Base-by-base conservation (phyloP, 192 early-diverging fungal species). In the Podila verticillata region DNA sequence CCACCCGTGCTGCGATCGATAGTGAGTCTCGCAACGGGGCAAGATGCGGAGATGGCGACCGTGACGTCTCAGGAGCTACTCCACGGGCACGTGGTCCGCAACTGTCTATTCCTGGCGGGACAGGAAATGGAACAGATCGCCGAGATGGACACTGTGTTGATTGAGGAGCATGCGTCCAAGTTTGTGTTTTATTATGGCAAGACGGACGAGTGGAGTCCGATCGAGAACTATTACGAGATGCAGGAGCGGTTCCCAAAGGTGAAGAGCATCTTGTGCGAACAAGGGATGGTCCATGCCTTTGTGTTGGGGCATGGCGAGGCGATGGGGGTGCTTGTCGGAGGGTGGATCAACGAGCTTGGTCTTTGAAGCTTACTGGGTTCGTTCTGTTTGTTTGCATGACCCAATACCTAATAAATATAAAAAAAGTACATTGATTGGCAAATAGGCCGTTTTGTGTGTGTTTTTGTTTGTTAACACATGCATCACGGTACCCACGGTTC, bases 231-330 rank as follows among this genome's bases (percentile, higher is more conserved):
- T 78, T 81, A 89, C 17, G 86, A 89, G 65, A 93, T 96, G 91
- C 73, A 69, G 26, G 58, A 81, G 8, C 70, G 79, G 51, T 95
- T 94, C 74, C 92, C 92, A 0, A 68, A 88, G 47, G 89, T 90
- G 81, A 86, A 84, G 24, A 87, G 92, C 35, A 61, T 83, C 12
- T 58, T 95, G 30, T 97, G 95, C 77, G 81, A 89, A n/a, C 84
- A 90, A 24, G 88, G 89, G 22, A 81, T 94, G 36, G 90, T 92
- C 48, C 95, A 97, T 84, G 92, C 94, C 44, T 97, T 97, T 84
- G 92, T 95, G 26, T 47, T 94, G 28, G 85, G 87, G 58, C 83
- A 87, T 68, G 77, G 83, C 57, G 83, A 88, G 29, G 66, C 79
- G 32, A 87, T 88, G 77, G 77, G 77, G 13, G 31, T 72, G 5